These are phyloP conservation scores for Paxillus ammoniavirescens DNA, from an alignment of 768 basidiomycete species.

Conservation along the genomic window DNA sequence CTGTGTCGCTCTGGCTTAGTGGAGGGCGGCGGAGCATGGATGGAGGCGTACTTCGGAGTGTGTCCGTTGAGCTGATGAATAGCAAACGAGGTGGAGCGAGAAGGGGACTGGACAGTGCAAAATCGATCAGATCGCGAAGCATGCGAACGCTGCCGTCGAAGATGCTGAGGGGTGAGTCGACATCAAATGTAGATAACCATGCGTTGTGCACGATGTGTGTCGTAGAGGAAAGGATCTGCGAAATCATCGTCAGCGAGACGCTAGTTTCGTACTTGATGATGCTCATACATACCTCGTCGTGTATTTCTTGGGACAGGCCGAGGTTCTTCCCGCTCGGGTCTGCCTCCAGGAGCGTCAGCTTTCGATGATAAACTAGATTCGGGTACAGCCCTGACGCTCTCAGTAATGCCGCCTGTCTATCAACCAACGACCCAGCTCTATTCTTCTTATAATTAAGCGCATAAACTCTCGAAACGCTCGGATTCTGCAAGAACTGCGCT, in stretches of 20 bases:
- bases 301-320: slow-evolving; percentile 25
- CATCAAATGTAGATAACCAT: slow-evolving; percentile 9
- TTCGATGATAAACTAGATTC: slow-evolving; percentile 25
- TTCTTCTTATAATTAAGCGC: slow-evolving; percentile 26
- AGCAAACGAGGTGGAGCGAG: slow-evolving; percentile 27
- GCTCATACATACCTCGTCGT: slow-evolving; percentile 23
- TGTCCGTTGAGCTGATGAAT: slow-evolving; percentile 31
- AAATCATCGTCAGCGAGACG: background rate
- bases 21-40: background rate
- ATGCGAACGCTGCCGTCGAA: slow-evolving; percentile 8
- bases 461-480: slow-evolving; percentile 22
- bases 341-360: slow-evolving; percentile 33
- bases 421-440: slow-evolving; percentile 14
- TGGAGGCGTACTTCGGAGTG: background rate
- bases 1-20: background rate
- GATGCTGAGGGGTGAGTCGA: slow-evolving; percentile 3
- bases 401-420: slow-evolving; percentile 28
- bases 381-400: slow-evolving; percentile 31
- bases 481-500: slow-evolving; percentile 16
- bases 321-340: slow-evolving; percentile 21
- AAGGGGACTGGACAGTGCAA: slow-evolving; percentile 34
- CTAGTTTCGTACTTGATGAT: background rate
- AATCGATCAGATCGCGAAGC: slow-evolving; percentile 34
- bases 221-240: slow-evolving; percentile 21
- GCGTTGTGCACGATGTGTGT: slow-evolving; percentile 40